Percentiles rank a stretch among this genome's conserved stretches.
These are phyloP conservation scores for Trichoderma breve DNA, from an alignment of 2,329 filamentous ascomycete genomes.

Conservation along the genomic window DNA sequence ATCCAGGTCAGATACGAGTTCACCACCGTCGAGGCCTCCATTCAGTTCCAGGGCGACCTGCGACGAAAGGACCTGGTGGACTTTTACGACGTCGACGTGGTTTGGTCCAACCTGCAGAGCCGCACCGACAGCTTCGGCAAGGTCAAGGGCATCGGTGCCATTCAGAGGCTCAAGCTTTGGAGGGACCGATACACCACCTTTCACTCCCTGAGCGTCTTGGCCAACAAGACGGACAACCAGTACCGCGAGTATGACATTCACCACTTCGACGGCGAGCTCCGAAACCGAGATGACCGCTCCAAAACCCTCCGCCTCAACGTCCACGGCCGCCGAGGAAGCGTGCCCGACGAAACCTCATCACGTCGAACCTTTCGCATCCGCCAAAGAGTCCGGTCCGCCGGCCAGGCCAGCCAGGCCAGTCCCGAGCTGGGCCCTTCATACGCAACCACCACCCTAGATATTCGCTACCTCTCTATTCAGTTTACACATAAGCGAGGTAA, in stretches of 20 bases:
- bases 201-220: slow-evolving; percentile 48
- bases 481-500: slow-evolving; percentile 49
- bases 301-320: slow-evolving; percentile 46
- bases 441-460: slow-evolving; percentile 36
- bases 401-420: slow-evolving; percentile 23
- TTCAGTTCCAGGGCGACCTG: slow-evolving; percentile 50
- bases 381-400: slow-evolving; percentile 36
- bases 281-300: slow-evolving; percentile 45
- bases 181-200: slow-evolving; percentile 47
- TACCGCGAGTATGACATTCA: slow-evolving; percentile 50
- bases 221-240: slow-evolving; percentile 45
- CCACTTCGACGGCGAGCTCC: slow-evolving; percentile 47
- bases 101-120: slow-evolving; percentile 51
- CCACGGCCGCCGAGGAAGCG: slow-evolving; percentile 41
- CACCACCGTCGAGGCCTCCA: slow-evolving; percentile 46
- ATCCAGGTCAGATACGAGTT: slow-evolving; percentile 52
- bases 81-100: slow-evolving; percentile 52
- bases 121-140: slow-evolving; percentile 51
- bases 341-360: slow-evolving; percentile 37
- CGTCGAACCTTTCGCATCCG: slow-evolving; percentile 44
- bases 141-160: slow-evolving; percentile 49
- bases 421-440: slow-evolving; percentile 27
- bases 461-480: slow-evolving; percentile 50
- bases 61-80: slow-evolving; percentile 48
- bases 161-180: slow-evolving; percentile 54